Evolutionary conservation across 2,329 filamentous ascomycete species (phyloP), one percentile per base, ranked within the genome.

Genomic region (Cryoendolithus antarcticus): DNA sequence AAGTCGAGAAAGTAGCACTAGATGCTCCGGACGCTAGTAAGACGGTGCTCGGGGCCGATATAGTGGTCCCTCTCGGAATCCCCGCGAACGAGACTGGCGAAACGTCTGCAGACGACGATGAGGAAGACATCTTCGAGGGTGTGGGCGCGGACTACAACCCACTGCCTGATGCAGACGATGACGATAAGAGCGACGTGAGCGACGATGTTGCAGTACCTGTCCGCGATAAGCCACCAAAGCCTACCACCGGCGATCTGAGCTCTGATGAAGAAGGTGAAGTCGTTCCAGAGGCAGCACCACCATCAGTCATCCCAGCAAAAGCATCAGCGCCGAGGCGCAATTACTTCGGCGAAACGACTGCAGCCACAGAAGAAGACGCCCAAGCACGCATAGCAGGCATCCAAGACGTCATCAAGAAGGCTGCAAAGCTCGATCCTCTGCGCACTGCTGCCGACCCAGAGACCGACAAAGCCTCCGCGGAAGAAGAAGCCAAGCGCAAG

Each of bases 381-480:
- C 35, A 36, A 32, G 45, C 54, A 31, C 51, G 46, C 13, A 49
- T 54, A 40, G 50, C 53, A n/a, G 53, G 51, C 30, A 53, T 58
- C 13, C 43, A 55, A 39, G 50, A 55, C 38, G 42, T 55, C 40
- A 43, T 98, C 52, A 85, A 86, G 61, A 86, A 86, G 59, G 89
- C 89, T 39, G 62, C 62, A 38, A 62, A 57, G 30, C 56, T 64
- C 65, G 71, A 59, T 67, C 66, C 42, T 59, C 64, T 62, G 32
- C 56, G 60, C 2, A 58, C 60, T 5, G 58, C 57, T 6, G 58
- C 61, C 2, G 61, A 63, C 4, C 62, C 63, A 8, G 60, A 61
- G 10, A 61, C 64, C 37, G 66, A 66, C 62, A 7, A 57, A n/a
- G n/a, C n/a, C n/a, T n/a, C 54, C 30, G 60, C 56, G 8, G 64